Base-by-base conservation (phyloP, 306 rosid genomes). In the Prunus salicina region DNA sequence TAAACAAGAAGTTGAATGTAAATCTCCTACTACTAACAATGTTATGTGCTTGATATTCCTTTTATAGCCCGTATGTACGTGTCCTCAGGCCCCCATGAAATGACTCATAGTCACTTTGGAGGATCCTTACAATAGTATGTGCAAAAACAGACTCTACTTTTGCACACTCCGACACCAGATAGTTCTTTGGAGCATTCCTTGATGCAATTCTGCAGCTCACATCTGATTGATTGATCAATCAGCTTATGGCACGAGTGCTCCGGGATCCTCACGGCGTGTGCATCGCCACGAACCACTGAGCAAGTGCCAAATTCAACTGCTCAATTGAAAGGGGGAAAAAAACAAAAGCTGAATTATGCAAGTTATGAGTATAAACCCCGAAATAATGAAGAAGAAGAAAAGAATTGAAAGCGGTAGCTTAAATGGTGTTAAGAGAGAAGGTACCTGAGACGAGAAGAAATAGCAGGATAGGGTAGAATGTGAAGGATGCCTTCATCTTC, bases 181-280 rank as follows among this genome's bases (percentile, higher is more conserved):
- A 78, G 83, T 30, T 79, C 78, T 77, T 74, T 74, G 58, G 85
- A 81, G 82, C 91, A 88, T 77, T 79, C 82, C 45, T 49, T 82
- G 60, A 46, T 57, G 77, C 91, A 88, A 50, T 74, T 81, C 52
- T 71, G 79, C 49, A 8, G 9, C 50, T 81, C 79, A 74, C 88
- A 88, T 18, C 74, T 81, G 68, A 68, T 75, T 63, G 67, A 71
- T 24, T 28, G 50, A 43, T 28, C 55, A 49, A 83, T 46, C 74
- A 65, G 52, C 78, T 78, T 76, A 53, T 85, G 86, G 78, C 89
- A 87, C 72, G 78, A 78, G 69, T 81, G 87, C 76, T 88, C 91
- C 3, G 89, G 89, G 16, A 88, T 81, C 74, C 79, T 85, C 73
- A 28, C 83, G 25, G 78, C 87, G 1, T 62, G 24, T 45, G 64